Base-by-base conservation (phyloP, 2,329 filamentous ascomycete genomes). In the Paracoccidioides brasiliensis region DNA sequence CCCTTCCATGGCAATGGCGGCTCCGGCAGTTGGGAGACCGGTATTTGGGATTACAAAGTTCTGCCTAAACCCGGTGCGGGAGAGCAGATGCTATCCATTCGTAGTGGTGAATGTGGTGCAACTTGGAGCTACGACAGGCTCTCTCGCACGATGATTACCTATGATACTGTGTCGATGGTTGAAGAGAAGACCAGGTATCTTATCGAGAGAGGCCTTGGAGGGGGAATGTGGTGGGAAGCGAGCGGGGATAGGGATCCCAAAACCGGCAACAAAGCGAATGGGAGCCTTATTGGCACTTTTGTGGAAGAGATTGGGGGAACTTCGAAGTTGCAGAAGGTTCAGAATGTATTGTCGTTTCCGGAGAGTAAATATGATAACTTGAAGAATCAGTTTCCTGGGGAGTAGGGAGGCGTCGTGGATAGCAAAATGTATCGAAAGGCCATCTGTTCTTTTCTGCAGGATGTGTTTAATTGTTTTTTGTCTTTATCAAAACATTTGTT, bases 221-320 rank as follows among this genome's bases (percentile, higher is more conserved):
- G 90, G n/a, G 88, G 80, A 22, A 96, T 96, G 90, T 96, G 90
- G 89, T 93, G 88, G 88, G 90, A 96, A 74, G 87, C 82, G 63
- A 91, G 85, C 64, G 85, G 82, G 3, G 91, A 96, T 68, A 84
- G 83, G 65, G 70, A 75, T 6, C 83, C 82, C 0, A 72, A 70
- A 43, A 56, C 57, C 28, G 70, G 66, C 5, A 64, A 65, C 49
- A 64, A 66, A 50, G 61, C 62, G 5, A 66, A 70, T 33, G 74
- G 77, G 0, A 91, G 86, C 61, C 67, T 96, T 66, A 90, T 90
- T 53, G 76, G 72, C 3, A 83, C 78, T 7, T 73, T 73, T 58
- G 65, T 72, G 9, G 69, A 72, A 28, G 64, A 64, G 6, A 61
- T 70, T 45, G 66, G 68, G n/a, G 69, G 67, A 4, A 22, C 22